Percentiles rank a stretch among this genome's conserved stretches.
phyloP scores from a whole-genome alignment of 352 stramenopile genomes.

The Globisporangium camurandrum region DNA sequence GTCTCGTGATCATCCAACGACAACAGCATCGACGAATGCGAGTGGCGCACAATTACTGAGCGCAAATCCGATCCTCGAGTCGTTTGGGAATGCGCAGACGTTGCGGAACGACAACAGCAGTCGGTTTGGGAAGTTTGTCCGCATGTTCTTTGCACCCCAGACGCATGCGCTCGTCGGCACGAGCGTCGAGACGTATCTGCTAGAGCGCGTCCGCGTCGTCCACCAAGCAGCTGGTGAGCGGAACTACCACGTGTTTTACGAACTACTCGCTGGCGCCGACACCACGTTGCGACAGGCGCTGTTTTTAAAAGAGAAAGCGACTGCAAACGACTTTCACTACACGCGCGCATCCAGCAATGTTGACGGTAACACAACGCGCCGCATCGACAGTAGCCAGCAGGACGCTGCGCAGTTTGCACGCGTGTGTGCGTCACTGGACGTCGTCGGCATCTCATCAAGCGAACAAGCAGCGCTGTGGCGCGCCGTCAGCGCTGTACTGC shows the following conservation, averaged over 20 bases:
- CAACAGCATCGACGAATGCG: conserved; percentile 8
- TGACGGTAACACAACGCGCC: conserved; percentile 65
- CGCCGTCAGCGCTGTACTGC: conserved; percentile 62
- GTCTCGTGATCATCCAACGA: conserved; percentile 3
- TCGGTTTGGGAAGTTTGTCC: conserved; percentile 85
- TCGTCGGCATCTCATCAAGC: conserved; percentile 55
- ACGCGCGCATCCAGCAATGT: conserved; percentile 53
- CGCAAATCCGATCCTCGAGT: conserved; percentile 80
- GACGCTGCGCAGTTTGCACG: conserved; percentile 58
- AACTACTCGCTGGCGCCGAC: conserved; percentile 53
- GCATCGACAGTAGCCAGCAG: no score
- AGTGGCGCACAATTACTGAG: conserved; percentile 63
- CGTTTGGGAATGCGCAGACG: conserved; percentile 78
- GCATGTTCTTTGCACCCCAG: conserved; percentile 67
- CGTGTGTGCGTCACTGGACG: conserved; percentile 59
- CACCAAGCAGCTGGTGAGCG: conserved; percentile 63
- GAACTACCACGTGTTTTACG: conserved; percentile 83
- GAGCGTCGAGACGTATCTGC: conserved; percentile 84
- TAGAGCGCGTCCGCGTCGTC: conserved; percentile 90
- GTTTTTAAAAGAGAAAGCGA: conserved; percentile 24
- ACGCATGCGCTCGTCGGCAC: conserved; percentile 50
- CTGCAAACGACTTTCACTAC: conserved; percentile 59
- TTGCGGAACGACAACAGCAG: conserved; percentile 80
- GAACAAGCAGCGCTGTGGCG: conserved; percentile 66
- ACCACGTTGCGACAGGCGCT: conserved; percentile 33